Base-by-base conservation (phyloP, 257 asterid species). In the Striga asiatica region DNA sequence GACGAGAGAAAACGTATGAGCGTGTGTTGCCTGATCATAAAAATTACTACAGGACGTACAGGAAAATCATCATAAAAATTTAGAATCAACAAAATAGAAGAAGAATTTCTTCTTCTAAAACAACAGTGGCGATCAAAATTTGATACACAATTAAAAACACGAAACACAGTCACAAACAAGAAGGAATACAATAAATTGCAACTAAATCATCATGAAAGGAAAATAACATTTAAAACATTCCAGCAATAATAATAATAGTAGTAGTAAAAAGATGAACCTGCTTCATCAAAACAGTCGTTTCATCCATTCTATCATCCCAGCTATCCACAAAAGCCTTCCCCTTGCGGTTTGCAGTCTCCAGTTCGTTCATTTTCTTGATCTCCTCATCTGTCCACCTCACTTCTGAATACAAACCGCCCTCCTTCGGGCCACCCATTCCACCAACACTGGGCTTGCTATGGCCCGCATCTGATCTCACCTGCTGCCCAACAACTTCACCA, bases 401-500 rank as follows among this genome's bases (percentile, higher is more conserved):
- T 2, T 66, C 56, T 11, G 81, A 39, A 28, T 54, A 51, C 49
- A 47, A 37, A 43, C 18, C 46, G 3, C 67, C 66, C 21, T 13
- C n/a, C n/a, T n/a, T n/a, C n/a, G n/a, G n/a, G n/a, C n/a, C n/a
- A n/a, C n/a, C n/a, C n/a, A 51, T 12, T 2, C 63, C 58, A 7
- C 56, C 61, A 29, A 66, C 46, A 20, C 56, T 38, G 46, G 67
- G 41, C 21, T 28, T 64, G 24, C 28, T 52, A 6, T 3, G 52
- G 12, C 7, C 59, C 43, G 62, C 45, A 42, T 45, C 63, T 41
- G 74, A 41, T 17, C 11, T 59, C 57, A 80, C 64, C 61, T 65
- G 81, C 56, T 78, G 70, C 34, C 98, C 98, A 16, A 91, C 70
- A 2, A 58, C 81, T 67, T 84, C 89, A 12, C 98, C 98, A 38